Evolutionary conservation across 352 stramenopile species (phyloP).

Genomic region (Globisporangium perplexum): DNA sequence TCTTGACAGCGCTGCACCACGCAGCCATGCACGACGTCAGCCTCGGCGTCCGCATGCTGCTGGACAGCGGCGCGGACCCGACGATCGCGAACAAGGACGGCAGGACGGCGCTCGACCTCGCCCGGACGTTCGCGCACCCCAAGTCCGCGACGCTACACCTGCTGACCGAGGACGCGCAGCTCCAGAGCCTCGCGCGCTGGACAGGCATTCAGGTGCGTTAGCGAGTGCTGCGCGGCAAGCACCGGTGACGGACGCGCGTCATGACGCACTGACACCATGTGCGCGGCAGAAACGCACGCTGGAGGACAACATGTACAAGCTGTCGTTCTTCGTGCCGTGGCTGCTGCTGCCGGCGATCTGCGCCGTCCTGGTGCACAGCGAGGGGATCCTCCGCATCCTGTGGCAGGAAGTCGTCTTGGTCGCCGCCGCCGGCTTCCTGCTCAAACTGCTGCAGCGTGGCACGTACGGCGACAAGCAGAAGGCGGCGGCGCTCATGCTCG

Average conservation of each 20-base stretch:
- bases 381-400: slow-evolving; percentile 30
- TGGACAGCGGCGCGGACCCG: slow-evolving; percentile 49
- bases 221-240: background rate
- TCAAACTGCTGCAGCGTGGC: slow-evolving; percentile 52
- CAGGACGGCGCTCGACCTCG: slow-evolving; percentile 47
- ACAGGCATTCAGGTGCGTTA: slow-evolving; percentile 40
- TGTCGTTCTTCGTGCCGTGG: slow-evolving; percentile 73
- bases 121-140: slow-evolving; percentile 22
- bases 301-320: slow-evolving; percentile 62
- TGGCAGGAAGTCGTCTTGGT: slow-evolving; percentile 31
- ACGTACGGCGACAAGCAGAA: slow-evolving; percentile 76
- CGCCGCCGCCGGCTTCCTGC: slow-evolving; percentile 22
- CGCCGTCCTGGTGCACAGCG: slow-evolving; percentile 30
- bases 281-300: slow-evolving; percentile 41
- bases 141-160: slow-evolving; percentile 38
- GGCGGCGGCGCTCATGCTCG: slow-evolving; percentile 62
- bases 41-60: slow-evolving; percentile 60
- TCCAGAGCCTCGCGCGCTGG: slow-evolving; percentile 33
- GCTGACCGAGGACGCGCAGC: slow-evolving; percentile 47
- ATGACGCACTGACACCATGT: background rate
- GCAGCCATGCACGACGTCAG: slow-evolving; percentile 54
- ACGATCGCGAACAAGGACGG: slow-evolving; percentile 34
- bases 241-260: background rate
- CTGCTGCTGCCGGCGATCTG: slow-evolving; percentile 37
- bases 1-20: slow-evolving; percentile 47